Base-by-base conservation (phyloP, 148 eudicot species). In the Vaccinium myrtillus region DNA sequence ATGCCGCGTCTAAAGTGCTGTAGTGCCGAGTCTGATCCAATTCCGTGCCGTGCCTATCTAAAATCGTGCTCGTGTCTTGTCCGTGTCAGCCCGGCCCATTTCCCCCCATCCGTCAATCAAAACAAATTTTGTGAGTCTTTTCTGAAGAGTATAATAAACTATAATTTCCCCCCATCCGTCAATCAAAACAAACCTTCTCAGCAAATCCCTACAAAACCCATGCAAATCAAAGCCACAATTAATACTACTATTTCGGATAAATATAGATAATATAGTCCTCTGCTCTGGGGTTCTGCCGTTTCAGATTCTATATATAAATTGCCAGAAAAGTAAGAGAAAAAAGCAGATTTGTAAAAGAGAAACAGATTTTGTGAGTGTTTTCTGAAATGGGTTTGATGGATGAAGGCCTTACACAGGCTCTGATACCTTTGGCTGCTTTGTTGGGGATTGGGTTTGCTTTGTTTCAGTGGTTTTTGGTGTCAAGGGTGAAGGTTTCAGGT, bases 371-470 rank as follows among this genome's bases (percentile, higher is more conserved):
- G 54, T 14, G 76, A 25, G 49, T 70, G 2, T 18, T 51, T 51
- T 10, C 39, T 49, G 78, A 71, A 71, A 82, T 82, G 78, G 84
- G 51, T 82, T 27, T 59, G 32, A 59, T 78, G 86, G 86, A 59
- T 11, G 81, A 77, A 51, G 54, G 46, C 27, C 27, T 51, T 12
- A 65, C 81, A 3, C 86, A 77, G 81, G 32, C 53, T 84, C 21
- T 82, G 84, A 84, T 77, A 50, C 81, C 81, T 48, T 10, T 61
- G 27, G 32, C 80, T 78, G 82, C 75, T 18, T 49, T 78, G 53
- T 32, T 76, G 46, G 81, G 80, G 16, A 83, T 84, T 77, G 74
- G 16, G 77, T 77, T 78, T 76, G 74, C 86, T 78, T 50, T 84
- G 55, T 11, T 65, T 63, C 82, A 84, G 58, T 78, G 81, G 77